phyloP scores from a whole-genome alignment of 495 filamentous ascomycete species.

The Xylaria flabelliformis region DNA sequence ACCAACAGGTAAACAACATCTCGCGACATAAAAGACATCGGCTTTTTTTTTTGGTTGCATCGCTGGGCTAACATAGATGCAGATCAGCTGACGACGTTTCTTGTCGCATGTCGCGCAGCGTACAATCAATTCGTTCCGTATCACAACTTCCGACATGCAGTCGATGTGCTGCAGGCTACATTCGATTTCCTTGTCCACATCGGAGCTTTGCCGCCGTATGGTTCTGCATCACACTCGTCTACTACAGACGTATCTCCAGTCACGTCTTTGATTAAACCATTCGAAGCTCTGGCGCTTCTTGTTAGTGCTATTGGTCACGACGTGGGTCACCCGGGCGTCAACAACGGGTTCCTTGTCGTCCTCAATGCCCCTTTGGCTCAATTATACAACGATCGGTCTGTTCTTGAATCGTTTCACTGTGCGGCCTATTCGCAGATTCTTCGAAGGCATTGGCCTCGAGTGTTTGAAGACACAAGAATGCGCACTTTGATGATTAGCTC shows the following conservation, averaged over 20 bases:
- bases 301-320: constrained; percentile 97
- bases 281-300: constrained; percentile 87
- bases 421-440: constrained; percentile 97
- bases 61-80: constrained; percentile 38
- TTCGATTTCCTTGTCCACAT: constrained; percentile 91
- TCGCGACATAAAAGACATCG: neutral
- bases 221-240: constrained; percentile 19
- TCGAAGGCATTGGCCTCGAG: constrained; percentile 86
- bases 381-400: constrained; percentile 95
- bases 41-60: constrained; percentile 9
- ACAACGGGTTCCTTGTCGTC: constrained; percentile 93
- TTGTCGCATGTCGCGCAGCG: constrained; percentile 81
- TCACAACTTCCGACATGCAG: constrained; percentile 97
- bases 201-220: constrained; percentile 75
- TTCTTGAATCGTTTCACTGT: constrained; percentile 96
- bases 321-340: constrained; percentile 96
- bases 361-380: constrained; percentile 96
- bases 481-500: constrained; percentile 92
- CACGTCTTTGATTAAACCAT: constrained; percentile 74
- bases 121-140: constrained; percentile 98
- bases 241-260: constrained; percentile 63
- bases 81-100: constrained; percentile 76
- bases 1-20: constrained; percentile 61
- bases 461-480: constrained; percentile 75
- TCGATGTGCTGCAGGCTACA: constrained; percentile 92